Evolutionary conservation across 106 monocot genomes (phyloP), one percentile per base, ranked within the genome.

Genomic region (Dioscorea zingiberensis): DNA sequence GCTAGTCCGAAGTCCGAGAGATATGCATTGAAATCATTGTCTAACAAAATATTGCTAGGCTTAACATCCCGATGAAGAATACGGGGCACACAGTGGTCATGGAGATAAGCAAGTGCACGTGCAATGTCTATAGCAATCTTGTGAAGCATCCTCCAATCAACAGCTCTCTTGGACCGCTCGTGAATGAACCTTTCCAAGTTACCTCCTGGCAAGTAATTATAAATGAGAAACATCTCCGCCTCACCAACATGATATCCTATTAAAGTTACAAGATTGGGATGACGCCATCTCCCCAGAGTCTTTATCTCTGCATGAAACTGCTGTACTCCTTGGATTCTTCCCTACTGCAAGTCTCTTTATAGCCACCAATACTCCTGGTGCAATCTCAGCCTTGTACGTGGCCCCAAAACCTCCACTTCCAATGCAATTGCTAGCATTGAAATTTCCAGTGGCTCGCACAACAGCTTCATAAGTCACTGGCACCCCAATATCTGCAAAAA

Each of bases 391-490:
- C 60, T 84, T 97, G 83, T 97, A 97, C 8, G 97, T 97, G 28
- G 97, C 97, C 28, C 97, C 97, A 61, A 97, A 97, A 7, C 97
- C 97, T 44, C 97, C 97, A 70, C 88, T 91, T 63, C 97, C 97
- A 53, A 97, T 97, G 55, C 88, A 88, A 63, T 88, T 84, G 55
- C 88, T 88, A 25, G 84, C 81, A 70, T 79, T 88, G 29, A 88
- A 88, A 48, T 59, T 84, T 25, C 88, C 88, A 18, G 84, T 88
- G 18, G 88, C 84, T 63, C 73, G 74, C 3, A 97, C 85, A 19
- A 97, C 88, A 71, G 54, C 79, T 55, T 97, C 97, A 60, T 92
- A 97, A 56, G 84, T 97, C 29, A 97, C 47, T n/a, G 85, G 83
- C 17, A 84, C 85, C 28, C 92, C 97, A 65, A 92, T 79, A 45